A percentile compares a stretch with the other conserved stretches of the same genome.
Evolutionary conservation across 768 basidiomycete species (phyloP).

Genomic region (Suillus subaureus): DNA sequence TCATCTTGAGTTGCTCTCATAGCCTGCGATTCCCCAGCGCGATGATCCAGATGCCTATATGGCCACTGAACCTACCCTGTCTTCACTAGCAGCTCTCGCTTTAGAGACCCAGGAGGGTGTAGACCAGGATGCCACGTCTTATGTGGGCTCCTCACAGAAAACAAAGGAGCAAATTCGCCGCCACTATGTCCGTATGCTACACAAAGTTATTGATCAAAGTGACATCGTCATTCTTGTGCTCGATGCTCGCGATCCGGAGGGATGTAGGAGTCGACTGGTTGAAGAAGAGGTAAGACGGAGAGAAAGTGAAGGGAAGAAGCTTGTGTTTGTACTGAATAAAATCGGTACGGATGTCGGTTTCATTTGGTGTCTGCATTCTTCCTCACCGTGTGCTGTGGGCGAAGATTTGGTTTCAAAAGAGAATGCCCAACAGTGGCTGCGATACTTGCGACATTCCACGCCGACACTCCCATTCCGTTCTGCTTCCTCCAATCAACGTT

Average conservation of each 20-base stretch:
- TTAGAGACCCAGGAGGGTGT: constrained; percentile 20
- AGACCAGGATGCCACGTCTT: constrained; percentile 35
- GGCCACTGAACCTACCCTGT: constrained; percentile 73
- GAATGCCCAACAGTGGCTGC: constrained; percentile 90
- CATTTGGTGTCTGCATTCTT: background rate
- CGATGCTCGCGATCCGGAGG: constrained; percentile 95
- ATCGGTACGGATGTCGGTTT: constrained; percentile 61
- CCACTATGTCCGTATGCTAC: constrained; percentile 76
- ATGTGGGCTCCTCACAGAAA: constrained; percentile 37
- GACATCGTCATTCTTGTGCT: constrained; percentile 90
- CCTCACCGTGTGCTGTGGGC: background rate
- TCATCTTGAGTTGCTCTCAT: background rate
- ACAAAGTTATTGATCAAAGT: constrained; percentile 92
- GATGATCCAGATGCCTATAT: constrained; percentile 62
- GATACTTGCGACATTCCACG: constrained; percentile 87
- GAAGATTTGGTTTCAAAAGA: constrained; percentile 86
- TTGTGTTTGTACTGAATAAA: constrained; percentile 96
- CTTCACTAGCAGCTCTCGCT: constrained; percentile 58
- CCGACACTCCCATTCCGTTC: constrained; percentile 93
- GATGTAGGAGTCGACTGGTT: constrained; percentile 87
- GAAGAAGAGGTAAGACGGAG: constrained; percentile 91
- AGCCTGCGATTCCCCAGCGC: constrained; percentile 28
- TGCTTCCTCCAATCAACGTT: constrained; percentile 72
- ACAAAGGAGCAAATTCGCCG: constrained; percentile 72
- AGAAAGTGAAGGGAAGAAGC: constrained; percentile 86